Base-by-base conservation (phyloP, 1,139 yeast genomes). In the Yamadazyma sp. region DNA sequence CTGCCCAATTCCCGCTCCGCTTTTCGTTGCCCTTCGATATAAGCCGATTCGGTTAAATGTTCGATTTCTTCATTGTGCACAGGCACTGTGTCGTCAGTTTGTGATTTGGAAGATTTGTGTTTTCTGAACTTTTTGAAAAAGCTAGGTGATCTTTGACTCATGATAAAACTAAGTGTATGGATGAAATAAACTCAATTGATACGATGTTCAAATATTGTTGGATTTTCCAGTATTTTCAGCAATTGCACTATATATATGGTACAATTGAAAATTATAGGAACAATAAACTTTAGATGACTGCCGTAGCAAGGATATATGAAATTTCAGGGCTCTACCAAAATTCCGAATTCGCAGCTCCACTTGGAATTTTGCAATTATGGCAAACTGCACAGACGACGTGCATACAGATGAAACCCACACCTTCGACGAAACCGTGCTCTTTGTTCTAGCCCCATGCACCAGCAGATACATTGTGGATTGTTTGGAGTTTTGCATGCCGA, bases 101-200 rank as follows among this genome's bases (percentile, higher is more conserved):
- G 15, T n/a, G 47, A 34, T 15, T 32, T 29, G 14, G 50, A 40
- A 20, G 44, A 12, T 53, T 53, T 64, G 58, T 16, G 66, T 59
- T 37, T 65, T 54, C 49, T 57, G 55, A 42, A 66, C 44, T 45
- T 66, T 57, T 34, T 48, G 44, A 36, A 64, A 45, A 43, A 62
- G 51, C 39, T 58, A 14, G 52, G 48, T 12, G 49, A 42, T 32
- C 37, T 37, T 11, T 48, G 40, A 38, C 35, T 20, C 37, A 34
- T 34, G n/a, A 12, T 28, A n/a, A n/a, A n/a, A n/a, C n/a, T n/a
- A n/a, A n/a, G n/a, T n/a, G n/a, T n/a, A n/a, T n/a, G n/a, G n/a
- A n/a, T n/a, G n/a, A n/a, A n/a, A n/a, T 15, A 17, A 8, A 24
- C 12, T 24, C 30, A 27, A 27, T 27, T 27, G 30, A 27, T 14